Percentiles rank a stretch among this genome's conserved stretches.
phyloP scores from a whole-genome alignment of 768 basidiomycete genomes.

The Boletus vermiculosoides region DNA sequence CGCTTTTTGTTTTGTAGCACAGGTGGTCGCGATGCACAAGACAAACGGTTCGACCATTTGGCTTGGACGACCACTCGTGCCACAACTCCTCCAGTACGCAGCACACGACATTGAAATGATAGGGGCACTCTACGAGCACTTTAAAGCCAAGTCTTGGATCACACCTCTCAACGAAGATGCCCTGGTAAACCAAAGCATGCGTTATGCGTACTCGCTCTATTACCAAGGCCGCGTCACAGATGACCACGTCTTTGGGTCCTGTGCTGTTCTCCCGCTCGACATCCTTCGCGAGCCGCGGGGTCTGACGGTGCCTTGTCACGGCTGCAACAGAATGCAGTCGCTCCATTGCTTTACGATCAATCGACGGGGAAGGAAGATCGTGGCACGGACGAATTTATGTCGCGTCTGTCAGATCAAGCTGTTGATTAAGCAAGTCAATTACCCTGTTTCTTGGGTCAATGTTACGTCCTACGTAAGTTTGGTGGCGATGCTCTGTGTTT shows the following conservation, averaged over 20 bases:
- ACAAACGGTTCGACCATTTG: conserved; percentile 30
- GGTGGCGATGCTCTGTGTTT: neutral
- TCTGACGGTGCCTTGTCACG: conserved; percentile 22
- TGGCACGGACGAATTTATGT: conserved; percentile 26
- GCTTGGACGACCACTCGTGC: conserved; percentile 37
- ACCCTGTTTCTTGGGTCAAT: conserved; percentile 23
- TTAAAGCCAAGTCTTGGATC: conserved; percentile 28
- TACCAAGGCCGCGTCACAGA: conserved; percentile 29
- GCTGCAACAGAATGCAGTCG: conserved; percentile 31
- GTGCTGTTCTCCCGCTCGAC: conserved; percentile 26
- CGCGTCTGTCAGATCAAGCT: conserved; percentile 33
- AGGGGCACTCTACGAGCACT: conserved; percentile 35
- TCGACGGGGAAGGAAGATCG: conserved; percentile 17
- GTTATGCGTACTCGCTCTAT: conserved; percentile 29
- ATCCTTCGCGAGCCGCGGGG: conserved; percentile 27
- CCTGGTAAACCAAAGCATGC: conserved; percentile 28
- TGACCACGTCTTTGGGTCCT: conserved; percentile 24
- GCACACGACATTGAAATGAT: conserved; percentile 44
- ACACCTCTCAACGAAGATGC: conserved; percentile 11
- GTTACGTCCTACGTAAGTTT: conserved; percentile 19
- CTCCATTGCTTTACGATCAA: conserved; percentile 25
- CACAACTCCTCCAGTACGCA: conserved; percentile 39
- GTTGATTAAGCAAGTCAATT: conserved; percentile 23
- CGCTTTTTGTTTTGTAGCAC: conserved; percentile 19
- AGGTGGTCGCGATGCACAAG: conserved; percentile 39